Evolutionary conservation across 257 asterid species (phyloP).

Genomic region (Salvia splendens): DNA sequence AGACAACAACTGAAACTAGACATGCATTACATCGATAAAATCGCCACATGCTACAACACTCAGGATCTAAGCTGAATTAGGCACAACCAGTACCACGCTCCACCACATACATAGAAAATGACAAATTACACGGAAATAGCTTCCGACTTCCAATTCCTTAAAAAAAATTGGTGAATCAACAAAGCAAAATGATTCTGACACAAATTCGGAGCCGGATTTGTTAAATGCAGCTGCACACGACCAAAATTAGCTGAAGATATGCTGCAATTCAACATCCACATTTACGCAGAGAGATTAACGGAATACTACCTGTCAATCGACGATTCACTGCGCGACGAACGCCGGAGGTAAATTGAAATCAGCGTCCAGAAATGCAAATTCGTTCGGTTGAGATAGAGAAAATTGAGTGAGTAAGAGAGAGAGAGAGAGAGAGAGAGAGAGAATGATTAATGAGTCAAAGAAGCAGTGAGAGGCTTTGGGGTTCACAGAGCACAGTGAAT

Average conservation of each 20-base stretch:
- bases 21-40: constrained; percentile 30
- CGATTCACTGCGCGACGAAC: not conserved
- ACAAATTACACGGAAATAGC: not conserved
- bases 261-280: constrained; percentile 21
- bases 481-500: constrained; percentile 8
- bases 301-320: constrained; percentile 16
- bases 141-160: not conserved
- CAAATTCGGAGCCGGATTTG: constrained; percentile 3
- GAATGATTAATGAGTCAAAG: constrained; percentile 15
- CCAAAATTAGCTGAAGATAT: not conserved
- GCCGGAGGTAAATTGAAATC: not conserved
- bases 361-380: not conserved
- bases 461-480: constrained; percentile 18
- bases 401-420: not conserved
- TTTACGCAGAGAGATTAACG: not conserved
- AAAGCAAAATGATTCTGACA: not conserved
- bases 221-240: not conserved
- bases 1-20: constrained; percentile 10
- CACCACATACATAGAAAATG: constrained; percentile 14
- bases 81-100: constrained; percentile 18
- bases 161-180: not conserved
- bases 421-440: not conserved
- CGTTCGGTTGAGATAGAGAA: not conserved
- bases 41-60: constrained; percentile 1
- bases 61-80: constrained; percentile 39